Conservation (phyloP, 2,329 filamentous ascomycete species). For the Ambrosiella beaveri region DNA sequence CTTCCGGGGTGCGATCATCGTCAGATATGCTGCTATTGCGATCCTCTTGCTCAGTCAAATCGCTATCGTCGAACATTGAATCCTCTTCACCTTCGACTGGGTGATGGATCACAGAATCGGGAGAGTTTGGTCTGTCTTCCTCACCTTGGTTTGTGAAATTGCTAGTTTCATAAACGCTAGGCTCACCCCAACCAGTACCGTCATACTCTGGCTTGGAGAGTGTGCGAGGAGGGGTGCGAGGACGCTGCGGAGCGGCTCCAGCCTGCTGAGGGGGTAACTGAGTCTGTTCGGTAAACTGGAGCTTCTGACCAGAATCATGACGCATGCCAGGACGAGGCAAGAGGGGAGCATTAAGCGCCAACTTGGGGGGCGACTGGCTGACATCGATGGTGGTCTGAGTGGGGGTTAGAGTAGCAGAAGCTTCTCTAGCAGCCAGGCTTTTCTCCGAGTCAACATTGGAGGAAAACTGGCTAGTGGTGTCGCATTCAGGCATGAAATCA, state of each 20-base stretch:
- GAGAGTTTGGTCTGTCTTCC: slow-evolving; percentile 51
- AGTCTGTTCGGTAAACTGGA: slow-evolving; percentile 1
- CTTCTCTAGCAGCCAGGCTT: slow-evolving; percentile 18
- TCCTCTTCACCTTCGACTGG: slow-evolving; percentile 32
- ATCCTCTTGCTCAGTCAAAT: slow-evolving; percentile 19
- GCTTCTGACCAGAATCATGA: background rate
- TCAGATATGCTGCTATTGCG: slow-evolving; percentile 17
- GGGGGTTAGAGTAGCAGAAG: slow-evolving; percentile 9
- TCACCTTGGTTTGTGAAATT: slow-evolving; percentile 23
- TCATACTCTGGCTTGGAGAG: slow-evolving; percentile 46
- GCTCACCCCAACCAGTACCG: slow-evolving; percentile 42
- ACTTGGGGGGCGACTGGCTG: slow-evolving; percentile 11
- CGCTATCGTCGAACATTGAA: slow-evolving; percentile 17
- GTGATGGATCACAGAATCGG: slow-evolving; percentile 80
- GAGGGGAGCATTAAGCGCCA: slow-evolving; percentile 18
- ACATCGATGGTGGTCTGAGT: slow-evolving; percentile 11
- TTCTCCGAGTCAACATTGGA: slow-evolving; percentile 15
- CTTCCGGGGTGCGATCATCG: slow-evolving; percentile 15
- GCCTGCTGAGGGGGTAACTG: background rate
- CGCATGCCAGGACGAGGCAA: slow-evolving; percentile 14
- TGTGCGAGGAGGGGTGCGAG: slow-evolving; percentile 27
- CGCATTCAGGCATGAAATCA: slow-evolving; percentile 15
- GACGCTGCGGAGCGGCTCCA: slow-evolving; percentile 19
- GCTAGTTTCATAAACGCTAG: slow-evolving; percentile 22
- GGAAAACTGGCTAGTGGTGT: slow-evolving; percentile 20